Evolutionary conservation across 345 rosid species (phyloP).

Genomic region (Gossypium longicalyx): DNA sequence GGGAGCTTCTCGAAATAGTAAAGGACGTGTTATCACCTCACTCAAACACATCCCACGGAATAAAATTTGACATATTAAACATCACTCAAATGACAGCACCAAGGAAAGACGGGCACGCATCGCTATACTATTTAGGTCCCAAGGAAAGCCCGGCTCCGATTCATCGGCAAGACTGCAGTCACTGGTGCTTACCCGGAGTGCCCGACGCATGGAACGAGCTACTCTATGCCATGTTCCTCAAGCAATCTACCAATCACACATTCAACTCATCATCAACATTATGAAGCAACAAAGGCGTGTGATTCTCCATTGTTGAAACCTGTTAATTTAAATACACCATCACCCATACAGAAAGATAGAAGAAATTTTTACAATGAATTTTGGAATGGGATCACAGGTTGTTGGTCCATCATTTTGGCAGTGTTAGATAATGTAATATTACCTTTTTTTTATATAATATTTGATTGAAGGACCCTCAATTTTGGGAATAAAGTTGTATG

Average conservation of each 20-base stretch:
- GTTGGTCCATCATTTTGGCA: not conserved
- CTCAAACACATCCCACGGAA: constrained; percentile 23
- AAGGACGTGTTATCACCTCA: constrained; percentile 38
- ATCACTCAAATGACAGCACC: constrained; percentile 59
- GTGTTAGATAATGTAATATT: constrained; percentile 7
- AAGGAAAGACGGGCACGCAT: constrained; percentile 85
- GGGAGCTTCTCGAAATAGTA: constrained; percentile 41
- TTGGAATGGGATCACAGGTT: not conserved
- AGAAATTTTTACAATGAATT: constrained; percentile 5
- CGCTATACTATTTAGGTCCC: constrained; percentile 61
- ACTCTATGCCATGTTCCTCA: constrained; percentile 55
- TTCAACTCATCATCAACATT: constrained; percentile 18
- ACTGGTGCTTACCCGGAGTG: constrained; percentile 96
- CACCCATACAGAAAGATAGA: not conserved
- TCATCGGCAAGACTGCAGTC: constrained; percentile 85
- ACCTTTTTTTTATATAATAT: not conserved
- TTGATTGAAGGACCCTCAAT: constrained; percentile 7
- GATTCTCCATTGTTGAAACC: not conserved
- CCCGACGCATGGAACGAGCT: constrained; percentile 94
- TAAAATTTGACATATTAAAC: constrained; percentile 48
- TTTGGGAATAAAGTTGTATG: constrained; percentile 5
- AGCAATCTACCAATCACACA: constrained; percentile 30
- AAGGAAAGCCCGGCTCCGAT: constrained; percentile 52
- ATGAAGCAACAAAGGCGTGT: constrained; percentile 17
- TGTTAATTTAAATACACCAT: constrained; percentile 12